Evolutionary conservation across 1,139 yeast species (phyloP).

Genomic region (Lodderomyces parapsilosis): DNA sequence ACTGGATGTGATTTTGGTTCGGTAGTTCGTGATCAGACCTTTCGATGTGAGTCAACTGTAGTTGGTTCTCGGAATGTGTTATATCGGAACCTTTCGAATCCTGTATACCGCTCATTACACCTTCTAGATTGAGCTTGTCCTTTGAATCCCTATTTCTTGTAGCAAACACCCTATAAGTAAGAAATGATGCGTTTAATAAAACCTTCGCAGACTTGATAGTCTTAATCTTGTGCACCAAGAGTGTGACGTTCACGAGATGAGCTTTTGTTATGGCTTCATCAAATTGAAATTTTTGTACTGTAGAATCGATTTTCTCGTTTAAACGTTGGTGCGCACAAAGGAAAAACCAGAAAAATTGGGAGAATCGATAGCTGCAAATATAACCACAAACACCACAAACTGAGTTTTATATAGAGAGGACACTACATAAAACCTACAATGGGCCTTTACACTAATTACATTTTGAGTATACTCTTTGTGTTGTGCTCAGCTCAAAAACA

Average conservation of each 20-base stretch:
- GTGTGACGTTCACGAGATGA: not conserved
- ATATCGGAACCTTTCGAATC: not conserved
- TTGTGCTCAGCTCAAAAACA: too few relatives aligned
- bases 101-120: not conserved
- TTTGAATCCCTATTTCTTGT: not conserved
- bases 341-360: not conserved
- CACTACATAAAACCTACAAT: too few relatives aligned
- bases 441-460: too few relatives aligned
- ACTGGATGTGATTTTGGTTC: not conserved
- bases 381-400: constrained; percentile 1
- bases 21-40: constrained; percentile 1
- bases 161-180: not conserved
- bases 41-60: not conserved
- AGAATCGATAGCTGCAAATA: not conserved
- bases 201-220: not conserved
- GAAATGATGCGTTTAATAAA: not conserved
- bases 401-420: too few relatives aligned
- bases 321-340: not conserved
- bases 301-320: not conserved
- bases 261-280: not conserved
- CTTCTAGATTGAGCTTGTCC: not conserved
- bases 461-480: too few relatives aligned
- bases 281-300: not conserved
- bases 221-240: not conserved
- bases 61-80: not conserved